Evolutionary conservation across 495 filamentous ascomycete species (phyloP), one percentile per base, ranked within the genome.

Genomic region (Cercophora newfieldiana): DNA sequence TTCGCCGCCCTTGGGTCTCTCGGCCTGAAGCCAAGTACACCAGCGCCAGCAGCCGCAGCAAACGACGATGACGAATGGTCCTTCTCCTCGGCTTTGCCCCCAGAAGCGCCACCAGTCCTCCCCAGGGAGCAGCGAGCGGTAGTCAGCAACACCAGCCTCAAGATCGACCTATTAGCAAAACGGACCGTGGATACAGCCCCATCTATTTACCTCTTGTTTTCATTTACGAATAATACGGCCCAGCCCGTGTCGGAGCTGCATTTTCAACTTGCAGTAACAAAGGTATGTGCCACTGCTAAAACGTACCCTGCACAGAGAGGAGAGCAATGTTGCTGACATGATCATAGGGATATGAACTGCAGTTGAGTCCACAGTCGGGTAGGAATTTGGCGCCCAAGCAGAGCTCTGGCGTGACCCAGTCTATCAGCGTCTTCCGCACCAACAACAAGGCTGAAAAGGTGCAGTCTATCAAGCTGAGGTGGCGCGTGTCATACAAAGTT

Each of bases 181-280:
- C 72, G 84, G 28, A 69, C 72, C 25, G 78, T 75, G 31, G 67
- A 77, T 1, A 76, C 86, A 0, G 82, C 84, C 12, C 86, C 82
- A 26, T 80, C 81, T 0, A 86, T 93, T 65, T 81, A 83, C 16
- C 73, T 97, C 16, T 72, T 81, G 7, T 88, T 94, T 61, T 76
- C 83, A 8, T 97, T 97, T 71, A 93, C 91, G 18, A 98, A 96
- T 71, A 87, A 85, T 59, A 90, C 88, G 2, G 80, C 83, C 25
- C 85, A 89, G 68, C 82, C 85, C 0, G 84, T 99, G 47, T 82
- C 85, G 0, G 92, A 96, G 54, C 79, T 98, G 47, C 92, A 93
- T 54, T 97, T 97, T 73, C 91, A 96, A 75, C 83, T 94, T 61
- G 95, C 95, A 3, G 94, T 97, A 7, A 94, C 94, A 37, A 97